These are phyloP conservation scores for Quercus ilex DNA, from an alignment of 306 rosid genomes.

Conservation along the genomic window DNA sequence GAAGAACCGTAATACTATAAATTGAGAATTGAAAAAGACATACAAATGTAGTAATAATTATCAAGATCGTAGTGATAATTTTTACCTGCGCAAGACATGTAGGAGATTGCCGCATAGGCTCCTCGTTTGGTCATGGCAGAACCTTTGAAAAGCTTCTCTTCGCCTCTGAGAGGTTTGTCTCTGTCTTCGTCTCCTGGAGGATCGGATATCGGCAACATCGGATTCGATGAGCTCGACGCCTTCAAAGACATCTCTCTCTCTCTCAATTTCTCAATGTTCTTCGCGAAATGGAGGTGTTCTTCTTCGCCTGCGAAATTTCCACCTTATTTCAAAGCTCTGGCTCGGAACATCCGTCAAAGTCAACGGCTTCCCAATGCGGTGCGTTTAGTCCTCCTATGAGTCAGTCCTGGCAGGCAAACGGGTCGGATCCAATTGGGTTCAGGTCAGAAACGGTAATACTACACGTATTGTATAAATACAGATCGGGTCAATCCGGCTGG, in stretches of 20 bases:
- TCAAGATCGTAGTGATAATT: neutral
- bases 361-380: neutral
- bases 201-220: conserved; percentile 66
- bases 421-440: too few relatives aligned
- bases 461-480: too few relatives aligned
- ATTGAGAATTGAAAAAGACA: neutral
- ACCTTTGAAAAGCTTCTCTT: conserved; percentile 67
- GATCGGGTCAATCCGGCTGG: too few relatives aligned
- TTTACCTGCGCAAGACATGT: conserved; percentile 86
- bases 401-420: too few relatives aligned
- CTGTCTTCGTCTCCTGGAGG: conserved; percentile 48
- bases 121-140: conserved; percentile 91
- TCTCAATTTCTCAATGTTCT: neutral
- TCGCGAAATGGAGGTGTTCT: neutral
- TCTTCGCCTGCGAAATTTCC: neutral
- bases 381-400: neutral
- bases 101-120: conserved; percentile 78
- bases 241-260: conserved; percentile 38
- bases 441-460: too few relatives aligned
- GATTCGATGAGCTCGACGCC: conserved; percentile 41
- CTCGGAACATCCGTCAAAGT: neutral
- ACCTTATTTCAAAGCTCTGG: neutral
- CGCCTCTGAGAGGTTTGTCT: conserved; percentile 42
- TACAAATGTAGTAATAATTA: neutral
- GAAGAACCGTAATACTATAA: neutral